Base-by-base conservation (phyloP, 2,329 filamentous ascomycete species). In the Colletotrichum australisinense region DNA sequence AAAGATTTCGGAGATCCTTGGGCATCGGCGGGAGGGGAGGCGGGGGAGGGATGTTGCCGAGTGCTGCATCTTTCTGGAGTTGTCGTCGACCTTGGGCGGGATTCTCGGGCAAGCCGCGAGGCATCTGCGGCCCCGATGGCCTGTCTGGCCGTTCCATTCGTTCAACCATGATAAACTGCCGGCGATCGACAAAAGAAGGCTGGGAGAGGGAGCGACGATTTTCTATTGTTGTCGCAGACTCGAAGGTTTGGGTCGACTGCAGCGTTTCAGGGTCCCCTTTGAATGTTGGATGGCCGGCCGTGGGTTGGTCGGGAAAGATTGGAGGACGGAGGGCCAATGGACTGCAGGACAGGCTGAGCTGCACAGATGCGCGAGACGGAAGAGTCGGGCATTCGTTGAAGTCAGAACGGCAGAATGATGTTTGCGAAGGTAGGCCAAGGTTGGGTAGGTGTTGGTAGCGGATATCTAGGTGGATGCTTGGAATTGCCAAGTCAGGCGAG, bases 1-100 rank as follows among this genome's bases (percentile, higher is more conserved):
- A 80, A 69, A 85, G 82, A 82, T 86, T 84, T 79, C 88, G 86
- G 67, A 88, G 77, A 60, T 78, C 83, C 70, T 71, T 73, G 46
- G 87, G 85, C 63, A 88, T 86, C 30, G 88, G 86, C 22, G 84
- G 85, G 49, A 84, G 83, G 52, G 83, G 85, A 5, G 81, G 84
- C 30, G 80, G 83, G 70, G 80, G 80, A 74, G 80, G 81, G 63
- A 83, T 83, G 75, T 86, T 86, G 65, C 83, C 80, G 75, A 82
- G 78, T 69, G 83, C 78, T 74, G 82, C 56, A 83, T 70, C 68
- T 76, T 81, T 84, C 70, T 81, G 82, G 22, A 83, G 80, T 49
- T 81, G 81, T 63, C 82, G 84, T 75, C 83, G 84, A 68, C 75
- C 81, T 63, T 81, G 80, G 67, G 79, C 79, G 69, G 82, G 82